Conservation (phyloP, 169 alveolate genomes). For the Babesia ovata region DNA sequence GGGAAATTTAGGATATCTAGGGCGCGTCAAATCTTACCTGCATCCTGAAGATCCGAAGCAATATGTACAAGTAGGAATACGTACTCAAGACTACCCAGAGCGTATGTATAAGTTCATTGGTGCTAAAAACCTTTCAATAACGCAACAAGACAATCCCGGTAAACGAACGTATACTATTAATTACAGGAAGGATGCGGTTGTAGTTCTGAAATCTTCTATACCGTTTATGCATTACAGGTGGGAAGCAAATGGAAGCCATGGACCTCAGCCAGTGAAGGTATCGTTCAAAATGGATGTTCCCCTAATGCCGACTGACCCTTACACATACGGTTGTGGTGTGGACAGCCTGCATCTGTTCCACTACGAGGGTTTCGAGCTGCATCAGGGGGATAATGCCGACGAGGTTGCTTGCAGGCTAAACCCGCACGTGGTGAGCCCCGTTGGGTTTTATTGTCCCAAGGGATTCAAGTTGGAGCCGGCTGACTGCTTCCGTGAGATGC, state of each 20-base stretch:
- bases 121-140: background rate
- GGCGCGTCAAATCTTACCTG: background rate
- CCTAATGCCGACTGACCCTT: slow-evolving; percentile 67
- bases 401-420: slow-evolving; percentile 33
- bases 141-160: background rate
- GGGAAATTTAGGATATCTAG: background rate
- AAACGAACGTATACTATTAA: background rate
- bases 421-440: slow-evolving; percentile 30
- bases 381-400: background rate
- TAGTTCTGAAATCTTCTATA: slow-evolving; percentile 13
- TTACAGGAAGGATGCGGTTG: slow-evolving; percentile 26
- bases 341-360: slow-evolving; percentile 31
- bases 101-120: background rate
- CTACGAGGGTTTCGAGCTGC: background rate
- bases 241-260: background rate
- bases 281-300: background rate
- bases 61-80: background rate
- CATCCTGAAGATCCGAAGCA: background rate
- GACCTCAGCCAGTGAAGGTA: background rate
- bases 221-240: slow-evolving; percentile 13
- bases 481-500: slow-evolving; percentile 42
- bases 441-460: slow-evolving; percentile 68
- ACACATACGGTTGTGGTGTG: slow-evolving; percentile 64
- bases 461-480: slow-evolving; percentile 45
- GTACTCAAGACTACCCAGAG: background rate